Evolutionary conservation across 1,284 basidiomycete genomes (phyloP), one percentile per base, ranked within the genome.

Genomic region (Boletus calvinii): DNA sequence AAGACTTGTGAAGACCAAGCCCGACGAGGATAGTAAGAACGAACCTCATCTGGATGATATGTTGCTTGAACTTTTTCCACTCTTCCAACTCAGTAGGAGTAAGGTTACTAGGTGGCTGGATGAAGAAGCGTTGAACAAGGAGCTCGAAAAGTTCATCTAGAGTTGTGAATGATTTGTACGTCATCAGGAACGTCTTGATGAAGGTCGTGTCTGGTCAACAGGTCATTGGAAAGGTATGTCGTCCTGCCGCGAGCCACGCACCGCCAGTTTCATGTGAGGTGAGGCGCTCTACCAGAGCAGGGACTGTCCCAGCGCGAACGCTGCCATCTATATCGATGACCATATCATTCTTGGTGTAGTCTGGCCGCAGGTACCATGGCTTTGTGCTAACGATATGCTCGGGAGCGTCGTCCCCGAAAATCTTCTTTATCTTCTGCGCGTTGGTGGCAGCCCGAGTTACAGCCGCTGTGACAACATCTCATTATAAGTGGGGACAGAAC

Each of bases 151-250:
- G 74, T 54, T 94, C 88, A 51, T 92, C 81, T 17, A 93, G 76
- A 1, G 87, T 88, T 13, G 92, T 94, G 70, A 99, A 99, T 0
- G 94, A 96, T 61, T 95, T 93, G 77, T 94, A 98, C 1, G 97
- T 99, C 81, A 98, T 90, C 56, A 99, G 72, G 80, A 99, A 99
- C 1, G 94, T 90, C 67, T 91, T 89, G 67, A 86, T 91, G 73
- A 92, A 99, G 6, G 84, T 82, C 0, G 84, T 77, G 68, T 95
- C 94, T 90, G 22, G 50, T 35, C 35, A 51, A 51, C 13, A 17
- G 13, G 45, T 62, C 38, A 54, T 37, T 18, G 18, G 6, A 3
- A 44, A 31, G 12, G 10, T 43, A 15, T 22, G 9, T 24, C 15
- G 26, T 34, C 9, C 37, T 24, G 20, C 24, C 13, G 17, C 22